Evolutionary conservation across 1,284 basidiomycete species (phyloP), one percentile per base, ranked within the genome.

Genomic region (Laetiporus sulphureus): DNA sequence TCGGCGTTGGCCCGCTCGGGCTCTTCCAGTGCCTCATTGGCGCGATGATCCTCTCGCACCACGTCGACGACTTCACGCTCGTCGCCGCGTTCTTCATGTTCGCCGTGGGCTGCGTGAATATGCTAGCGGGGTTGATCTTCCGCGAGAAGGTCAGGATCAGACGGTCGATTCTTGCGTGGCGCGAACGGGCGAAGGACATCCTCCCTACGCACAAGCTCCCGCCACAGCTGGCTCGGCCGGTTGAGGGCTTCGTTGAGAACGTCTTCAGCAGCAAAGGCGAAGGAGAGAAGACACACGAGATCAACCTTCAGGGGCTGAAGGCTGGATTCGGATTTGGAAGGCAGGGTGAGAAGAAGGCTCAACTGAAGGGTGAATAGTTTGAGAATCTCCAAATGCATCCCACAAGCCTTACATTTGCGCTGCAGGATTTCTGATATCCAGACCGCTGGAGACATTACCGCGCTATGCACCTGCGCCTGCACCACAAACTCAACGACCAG

Each of bases 51-150:
- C 79, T 93, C 42, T 88, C 86, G 11, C 88, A 91, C 60, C 84
- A 83, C 63, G 83, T 88, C 47, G 79, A 85, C 54, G 79, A 79
- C 52, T 92, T 94, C 66, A 82, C 89, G 18, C 85, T 92, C 56
- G 87, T 91, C 52, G 73, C 88, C 1, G 86, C 82, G 11, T 80
- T 91, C 75, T 75, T 93, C 63, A 72, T 94, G 51, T 93, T 94
- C 66, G 71, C 89, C 36, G 59, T 93, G 40, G 90, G 88, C 1
- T 86, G 86, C 58, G 58, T 88, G 54, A 92, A 95, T 70, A 80
- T 90, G 48, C 61, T 91, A 45, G 70, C 83, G 36, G 90, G 84
- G 19, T 73, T 88, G 54, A 71, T 85, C 55, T 86, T 85, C 72
- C 76, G 80, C 45, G 73, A 77, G 51, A 65, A 60, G 1, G 74